phyloP scores from a whole-genome alignment of 2,329 filamentous ascomycete species.

The Pseudopyrenochaeta lycopersici region DNA sequence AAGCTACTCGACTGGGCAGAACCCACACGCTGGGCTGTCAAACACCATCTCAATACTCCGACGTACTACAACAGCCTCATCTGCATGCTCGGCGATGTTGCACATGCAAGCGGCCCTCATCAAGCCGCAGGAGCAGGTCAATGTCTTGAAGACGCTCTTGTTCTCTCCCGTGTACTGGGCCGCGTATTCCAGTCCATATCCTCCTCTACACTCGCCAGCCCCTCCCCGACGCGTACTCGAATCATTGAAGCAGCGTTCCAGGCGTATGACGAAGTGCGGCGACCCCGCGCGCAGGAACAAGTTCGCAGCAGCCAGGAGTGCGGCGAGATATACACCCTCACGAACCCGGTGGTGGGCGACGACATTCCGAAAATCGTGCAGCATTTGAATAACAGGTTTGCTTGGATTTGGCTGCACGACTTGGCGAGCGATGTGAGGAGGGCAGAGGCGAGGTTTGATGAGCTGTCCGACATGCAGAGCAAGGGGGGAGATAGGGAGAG shows the following conservation, averaged over 20 bases:
- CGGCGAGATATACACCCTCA: conserved; percentile 24
- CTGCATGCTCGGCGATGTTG: conserved; percentile 37
- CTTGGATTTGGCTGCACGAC: conserved; percentile 35
- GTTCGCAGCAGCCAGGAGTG: conserved; percentile 22
- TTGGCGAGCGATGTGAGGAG: conserved; percentile 18
- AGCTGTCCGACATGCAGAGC: too few relatives aligned
- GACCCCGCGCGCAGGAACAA: conserved; percentile 35
- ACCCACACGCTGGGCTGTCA: conserved; percentile 34
- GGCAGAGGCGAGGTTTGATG: background rate
- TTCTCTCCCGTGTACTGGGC: conserved; percentile 32
- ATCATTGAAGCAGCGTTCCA: conserved; percentile 26
- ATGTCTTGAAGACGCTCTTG: conserved; percentile 39
- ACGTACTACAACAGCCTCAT: conserved; percentile 32
- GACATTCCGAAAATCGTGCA: conserved; percentile 21
- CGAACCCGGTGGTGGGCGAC: conserved; percentile 4
- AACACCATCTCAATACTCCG: conserved; percentile 32
- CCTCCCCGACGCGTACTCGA: conserved; percentile 10
- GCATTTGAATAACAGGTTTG: conserved; percentile 22
- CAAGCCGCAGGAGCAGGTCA: conserved; percentile 41
- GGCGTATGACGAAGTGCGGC: conserved; percentile 31
- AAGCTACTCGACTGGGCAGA: conserved; percentile 23
- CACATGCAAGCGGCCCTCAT: conserved; percentile 35
- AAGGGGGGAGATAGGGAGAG: background rate
- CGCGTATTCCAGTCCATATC: conserved; percentile 8
- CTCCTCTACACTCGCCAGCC: background rate